Evolutionary conservation across 768 basidiomycete species (phyloP).

Genomic region (Kwoniella sp.): DNA sequence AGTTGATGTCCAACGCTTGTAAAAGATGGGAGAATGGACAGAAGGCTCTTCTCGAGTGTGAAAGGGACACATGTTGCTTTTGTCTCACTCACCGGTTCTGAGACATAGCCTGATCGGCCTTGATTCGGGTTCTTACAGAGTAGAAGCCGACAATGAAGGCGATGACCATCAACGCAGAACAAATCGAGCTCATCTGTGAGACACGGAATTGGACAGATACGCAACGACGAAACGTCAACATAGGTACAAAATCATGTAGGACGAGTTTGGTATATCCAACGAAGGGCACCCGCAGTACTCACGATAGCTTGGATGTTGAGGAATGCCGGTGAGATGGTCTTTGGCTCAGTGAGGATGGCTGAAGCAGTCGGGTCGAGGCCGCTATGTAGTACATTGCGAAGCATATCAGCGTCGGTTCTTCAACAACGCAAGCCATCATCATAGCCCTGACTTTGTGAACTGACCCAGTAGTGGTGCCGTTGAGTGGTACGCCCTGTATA

Average conservation of each 20-base stretch:
- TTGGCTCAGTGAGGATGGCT: slow-evolving; percentile 7
- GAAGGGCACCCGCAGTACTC: not conserved
- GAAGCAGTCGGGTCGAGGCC: slow-evolving; percentile 1
- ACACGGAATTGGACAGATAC: too few relatives aligned
- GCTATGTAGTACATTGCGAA: not conserved
- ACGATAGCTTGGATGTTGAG: slow-evolving; percentile 33
- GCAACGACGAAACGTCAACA: too few relatives aligned
- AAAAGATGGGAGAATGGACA: not conserved
- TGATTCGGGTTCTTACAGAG: slow-evolving; percentile 28
- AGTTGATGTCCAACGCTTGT: not conserved
- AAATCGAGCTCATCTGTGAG: slow-evolving; percentile 47
- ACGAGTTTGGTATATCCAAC: not conserved
- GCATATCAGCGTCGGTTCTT: too few relatives aligned
- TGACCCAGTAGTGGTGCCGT: slow-evolving; percentile 4
- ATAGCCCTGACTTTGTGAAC: not conserved
- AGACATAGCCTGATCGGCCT: slow-evolving; percentile 21
- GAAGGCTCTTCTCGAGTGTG: too few relatives aligned
- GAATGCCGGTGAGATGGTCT: slow-evolving; percentile 13
- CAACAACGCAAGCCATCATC: not conserved
- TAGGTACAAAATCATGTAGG: too few relatives aligned
- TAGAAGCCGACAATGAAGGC: slow-evolving; percentile 38
- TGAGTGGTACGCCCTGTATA: slow-evolving; percentile 13
- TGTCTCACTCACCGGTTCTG: slow-evolving; percentile 30
- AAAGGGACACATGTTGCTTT: too few relatives aligned
- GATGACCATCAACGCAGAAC: slow-evolving; percentile 28